Evolutionary conservation across 352 stramenopile genomes (phyloP), one percentile per base, ranked within the genome.

Genomic region (Pythium inflatum): DNA sequence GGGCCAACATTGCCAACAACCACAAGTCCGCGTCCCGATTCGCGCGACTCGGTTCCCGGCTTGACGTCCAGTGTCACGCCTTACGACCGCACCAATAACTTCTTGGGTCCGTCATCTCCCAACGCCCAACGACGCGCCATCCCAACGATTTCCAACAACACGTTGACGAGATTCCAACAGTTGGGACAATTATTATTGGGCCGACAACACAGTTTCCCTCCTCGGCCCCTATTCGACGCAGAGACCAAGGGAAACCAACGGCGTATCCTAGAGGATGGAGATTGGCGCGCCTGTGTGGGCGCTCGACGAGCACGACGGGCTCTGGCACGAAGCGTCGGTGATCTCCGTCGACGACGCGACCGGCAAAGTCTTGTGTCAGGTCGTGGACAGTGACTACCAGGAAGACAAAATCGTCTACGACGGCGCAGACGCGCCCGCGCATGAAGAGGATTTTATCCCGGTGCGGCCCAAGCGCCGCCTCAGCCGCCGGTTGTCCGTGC

Each of bases 311-410:
- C 34, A 65, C 12, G 69, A 80, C 46, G 69, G 82, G 31, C n/a
- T 91, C 41, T 95, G 88, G 88, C 82, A 80, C 63, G 84, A 90
- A 38, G 88, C 86, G n/a, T 76, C 87, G 11, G 83, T 95, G 22
- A 31, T 87, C 20, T 63, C 67, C 2, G 57, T 82, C n/a, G 70
- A 91, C 64, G 60, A 76, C 3, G 60, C 67, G n/a, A 67, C 69
- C 2, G 81, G 76, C 36, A 71, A 68, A 27, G 66, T 93, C 40
- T 79, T 88, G 60, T 93, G 85, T 61, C 62, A 77, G 28, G 59
- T 92, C 24, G 83, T 75, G 5, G 82, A 91, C 31, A 60, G 57
- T 33, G 69, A 78, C 28, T 62, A 49, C 49, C 57, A 75, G 24
- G 67, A 79, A 34, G 56, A 66, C 49, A 54, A 62, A n/a, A 62